phyloP scores from a whole-genome alignment of 2,329 filamentous ascomycete genomes.

The Botrytis hyacinthi region DNA sequence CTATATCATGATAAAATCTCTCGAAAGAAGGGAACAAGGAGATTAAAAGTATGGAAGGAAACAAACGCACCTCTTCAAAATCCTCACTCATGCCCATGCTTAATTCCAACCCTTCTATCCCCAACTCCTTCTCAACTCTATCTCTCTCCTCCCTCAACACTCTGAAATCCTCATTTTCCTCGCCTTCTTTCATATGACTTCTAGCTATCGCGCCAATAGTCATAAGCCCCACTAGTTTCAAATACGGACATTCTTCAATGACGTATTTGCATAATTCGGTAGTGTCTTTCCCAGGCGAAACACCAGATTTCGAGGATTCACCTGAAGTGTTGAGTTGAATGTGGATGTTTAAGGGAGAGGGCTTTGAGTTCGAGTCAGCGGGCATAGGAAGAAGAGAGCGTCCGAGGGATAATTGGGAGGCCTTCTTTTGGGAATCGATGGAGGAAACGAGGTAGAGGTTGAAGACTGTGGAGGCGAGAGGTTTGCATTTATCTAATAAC shows the following conservation, averaged over 20 bases:
- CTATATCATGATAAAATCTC: slow-evolving; percentile 51
- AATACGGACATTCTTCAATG: slow-evolving; percentile 64
- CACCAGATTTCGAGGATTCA: slow-evolving; percentile 81
- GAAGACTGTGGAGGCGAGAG: slow-evolving; percentile 75
- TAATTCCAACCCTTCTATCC: slow-evolving; percentile 39
- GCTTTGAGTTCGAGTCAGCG: slow-evolving; percentile 38
- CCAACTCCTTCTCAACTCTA: slow-evolving; percentile 62
- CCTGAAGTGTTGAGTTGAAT: slow-evolving; percentile 96
- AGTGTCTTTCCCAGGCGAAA: slow-evolving; percentile 62
- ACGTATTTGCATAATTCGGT: slow-evolving; percentile 68
- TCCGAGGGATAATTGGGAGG: slow-evolving; percentile 73
- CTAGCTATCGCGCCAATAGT: slow-evolving; percentile 94
- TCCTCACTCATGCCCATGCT: slow-evolving; percentile 40
- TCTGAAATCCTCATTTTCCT: slow-evolving; percentile 89
- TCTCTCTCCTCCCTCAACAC: slow-evolving; percentile 68
- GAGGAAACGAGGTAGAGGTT: slow-evolving; percentile 92
- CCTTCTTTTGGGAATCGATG: slow-evolving; percentile 86
- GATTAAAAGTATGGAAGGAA: not conserved
- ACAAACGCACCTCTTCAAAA: slow-evolving; percentile 45
- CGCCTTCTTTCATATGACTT: slow-evolving; percentile 65
- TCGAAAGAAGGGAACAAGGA: not conserved
- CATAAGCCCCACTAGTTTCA: slow-evolving; percentile 83
- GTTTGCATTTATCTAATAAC: slow-evolving; percentile 76
- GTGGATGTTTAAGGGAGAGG: slow-evolving; percentile 56
- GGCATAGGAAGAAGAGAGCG: slow-evolving; percentile 54